phyloP scores from a whole-genome alignment of 2,329 filamentous ascomycete species.

The Ciborinia camelliae region DNA sequence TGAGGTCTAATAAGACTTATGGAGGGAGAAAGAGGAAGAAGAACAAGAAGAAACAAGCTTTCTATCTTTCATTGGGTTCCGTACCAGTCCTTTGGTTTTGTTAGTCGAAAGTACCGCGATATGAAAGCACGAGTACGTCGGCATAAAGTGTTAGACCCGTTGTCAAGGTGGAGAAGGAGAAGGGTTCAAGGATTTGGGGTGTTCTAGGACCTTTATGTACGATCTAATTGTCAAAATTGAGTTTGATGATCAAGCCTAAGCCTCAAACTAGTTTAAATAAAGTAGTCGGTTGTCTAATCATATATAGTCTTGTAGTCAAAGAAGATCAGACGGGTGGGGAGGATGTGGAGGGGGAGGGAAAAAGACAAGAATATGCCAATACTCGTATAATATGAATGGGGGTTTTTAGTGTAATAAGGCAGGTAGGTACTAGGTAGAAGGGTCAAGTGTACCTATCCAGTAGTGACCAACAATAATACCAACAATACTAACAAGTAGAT shows the following conservation, averaged over 20 bases:
- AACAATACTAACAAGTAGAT: neutral
- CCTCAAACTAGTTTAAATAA: neutral
- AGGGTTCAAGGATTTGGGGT: slow-evolving; percentile 8
- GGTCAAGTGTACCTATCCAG: neutral
- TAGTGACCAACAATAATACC: neutral
- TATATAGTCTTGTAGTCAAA: neutral
- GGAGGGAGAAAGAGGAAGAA: too few relatives aligned
- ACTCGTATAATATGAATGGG: neutral
- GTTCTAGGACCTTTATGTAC: slow-evolving; percentile 1
- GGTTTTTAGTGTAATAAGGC: neutral
- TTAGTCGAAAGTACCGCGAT: neutral
- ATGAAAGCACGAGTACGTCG: neutral
- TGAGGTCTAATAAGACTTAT: neutral
- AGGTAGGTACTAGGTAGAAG: neutral
- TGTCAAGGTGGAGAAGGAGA: slow-evolving; percentile 16
- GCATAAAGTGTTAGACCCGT: slow-evolving; percentile 11
- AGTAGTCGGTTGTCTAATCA: neutral
- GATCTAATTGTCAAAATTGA: slow-evolving; percentile 10
- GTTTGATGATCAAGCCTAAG: neutral
- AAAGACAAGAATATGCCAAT: slow-evolving; percentile 3
- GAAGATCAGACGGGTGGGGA: slow-evolving; percentile 3
- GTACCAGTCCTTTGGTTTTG: neutral
- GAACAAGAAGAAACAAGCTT: neutral
- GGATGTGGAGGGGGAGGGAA: neutral
- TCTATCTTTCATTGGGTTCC: neutral